Conservation (phyloP, 2,329 filamentous ascomycete genomes). For the Orbilia brochopaga region DNA sequence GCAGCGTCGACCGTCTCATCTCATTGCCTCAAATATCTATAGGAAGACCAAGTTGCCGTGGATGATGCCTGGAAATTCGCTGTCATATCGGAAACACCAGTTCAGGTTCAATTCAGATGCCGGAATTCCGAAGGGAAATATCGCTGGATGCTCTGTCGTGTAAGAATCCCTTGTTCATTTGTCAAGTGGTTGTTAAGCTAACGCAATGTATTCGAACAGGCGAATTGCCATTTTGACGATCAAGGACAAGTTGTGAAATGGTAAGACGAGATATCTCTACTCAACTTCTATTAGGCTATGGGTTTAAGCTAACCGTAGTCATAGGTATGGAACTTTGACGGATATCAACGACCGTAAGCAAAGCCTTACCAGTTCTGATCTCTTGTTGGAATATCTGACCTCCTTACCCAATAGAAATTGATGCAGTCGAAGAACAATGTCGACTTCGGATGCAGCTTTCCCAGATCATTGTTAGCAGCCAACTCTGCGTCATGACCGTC, state of each 20-base stretch:
- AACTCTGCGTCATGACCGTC: conserved; percentile 47
- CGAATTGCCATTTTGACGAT: conserved; percentile 30
- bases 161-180: conserved; percentile 10
- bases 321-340: conserved; percentile 47
- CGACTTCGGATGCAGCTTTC: conserved; percentile 28
- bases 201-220: conserved; percentile 10
- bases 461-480: conserved; percentile 33
- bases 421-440: conserved; percentile 42
- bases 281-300: not conserved
- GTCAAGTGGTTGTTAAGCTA: too few species aligned
- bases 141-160: conserved; percentile 79
- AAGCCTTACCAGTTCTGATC: not conserved
- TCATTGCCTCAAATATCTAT: not conserved
- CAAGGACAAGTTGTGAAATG: conserved; percentile 26
- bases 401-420: conserved; percentile 30
- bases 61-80: conserved; percentile 42
- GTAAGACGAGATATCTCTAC: conserved; percentile 15
- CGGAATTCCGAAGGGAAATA: conserved; percentile 71
- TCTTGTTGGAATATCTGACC: conserved; percentile 2
- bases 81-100: conserved; percentile 67
- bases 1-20: conserved; percentile 15
- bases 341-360: conserved; percentile 47
- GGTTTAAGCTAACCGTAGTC: not conserved
- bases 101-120: conserved; percentile 73
- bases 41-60: conserved; percentile 45